Base-by-base conservation (phyloP, 2,329 filamentous ascomycete species). In the Cladosporium velox region DNA sequence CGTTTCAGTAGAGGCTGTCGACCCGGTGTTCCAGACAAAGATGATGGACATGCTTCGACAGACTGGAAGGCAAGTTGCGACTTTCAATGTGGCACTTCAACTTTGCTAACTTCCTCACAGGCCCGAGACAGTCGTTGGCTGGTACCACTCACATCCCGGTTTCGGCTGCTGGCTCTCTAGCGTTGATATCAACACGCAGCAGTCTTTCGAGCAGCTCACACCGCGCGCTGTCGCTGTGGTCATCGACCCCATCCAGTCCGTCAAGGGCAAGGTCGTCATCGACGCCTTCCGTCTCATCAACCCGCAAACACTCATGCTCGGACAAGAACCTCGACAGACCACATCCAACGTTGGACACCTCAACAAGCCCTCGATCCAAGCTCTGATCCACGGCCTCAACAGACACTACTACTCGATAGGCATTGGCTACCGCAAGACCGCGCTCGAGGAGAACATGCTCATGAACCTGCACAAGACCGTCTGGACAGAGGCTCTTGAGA, bases 21-120 rank as follows among this genome's bases (percentile, higher is more conserved):
- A 99, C 78, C 93, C 93, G 11, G 95, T 99, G 38, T 99, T 99
- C 80, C 95, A 99, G 83, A 97, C 93, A 76, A 99, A 97, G 86
- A 99, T 99, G 95, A 99, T 99, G 95, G 95, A 99, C 79, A 98
- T 99, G 95, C 84, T 99, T 78, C 87, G 91, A 76, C 95, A 99
- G 85, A 99, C 95, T 66, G 95, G 95, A 82, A 87, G 95, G 92
- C 96, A 84, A 74, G 87, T 54, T 26, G 62, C 44, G 54, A 41
- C 44, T 8, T 11, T 26, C 18, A 12, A 1, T 30, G 52, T 12
- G 14, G 10, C 28, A 49, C 24, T 55, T 35, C 44, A 24, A 26
- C 3, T 65, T 47, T 21, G 34, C 61, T 72, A 26, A 66, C 35
- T 26, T 24, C 38, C 34, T 18, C 59, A 64, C 72, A 97, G 93